These are phyloP conservation scores for Annona squamosa DNA, from an alignment of 164 flowering plant genomes.

Conservation along the genomic window DNA sequence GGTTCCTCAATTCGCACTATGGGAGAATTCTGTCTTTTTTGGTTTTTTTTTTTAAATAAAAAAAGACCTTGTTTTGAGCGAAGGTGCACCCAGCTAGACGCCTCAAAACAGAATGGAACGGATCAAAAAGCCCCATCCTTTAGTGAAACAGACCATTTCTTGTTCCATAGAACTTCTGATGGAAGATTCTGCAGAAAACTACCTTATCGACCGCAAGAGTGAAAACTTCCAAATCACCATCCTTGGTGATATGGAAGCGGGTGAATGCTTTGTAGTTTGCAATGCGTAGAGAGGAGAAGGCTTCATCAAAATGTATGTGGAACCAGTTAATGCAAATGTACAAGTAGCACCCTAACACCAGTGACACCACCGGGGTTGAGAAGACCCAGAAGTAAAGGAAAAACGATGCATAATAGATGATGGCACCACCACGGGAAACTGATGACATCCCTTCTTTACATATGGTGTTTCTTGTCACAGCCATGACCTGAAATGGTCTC, in stretches of 20 bases:
- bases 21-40: too few relatives aligned
- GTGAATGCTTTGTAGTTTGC: conserved; percentile 97
- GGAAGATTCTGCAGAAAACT: not conserved
- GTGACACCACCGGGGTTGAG: conserved; percentile 93
- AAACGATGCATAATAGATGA: conserved; percentile 78
- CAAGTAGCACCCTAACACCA: conserved; percentile 92
- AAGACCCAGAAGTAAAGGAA: conserved; percentile 97
- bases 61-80: too few relatives aligned
- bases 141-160: too few relatives aligned
- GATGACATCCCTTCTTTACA: conserved; percentile 82
- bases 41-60: too few relatives aligned
- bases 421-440: conserved; percentile 71
- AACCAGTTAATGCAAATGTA: conserved; percentile 98
- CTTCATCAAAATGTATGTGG: conserved; percentile 96
- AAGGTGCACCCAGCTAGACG: too few relatives aligned
- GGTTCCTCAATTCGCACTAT: too few relatives aligned
- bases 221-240: conserved; percentile 88
- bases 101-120: too few relatives aligned
- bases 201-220: conserved; percentile 99
- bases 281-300: conserved; percentile 94
- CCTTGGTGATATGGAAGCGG: conserved; percentile 68
- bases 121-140: too few relatives aligned
- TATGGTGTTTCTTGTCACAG: conserved; percentile 78
- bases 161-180: too few relatives aligned
- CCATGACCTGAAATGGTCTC: conserved; percentile 74